phyloP scores from a whole-genome alignment of 2,329 filamentous ascomycete genomes.

The Fusarium musae region DNA sequence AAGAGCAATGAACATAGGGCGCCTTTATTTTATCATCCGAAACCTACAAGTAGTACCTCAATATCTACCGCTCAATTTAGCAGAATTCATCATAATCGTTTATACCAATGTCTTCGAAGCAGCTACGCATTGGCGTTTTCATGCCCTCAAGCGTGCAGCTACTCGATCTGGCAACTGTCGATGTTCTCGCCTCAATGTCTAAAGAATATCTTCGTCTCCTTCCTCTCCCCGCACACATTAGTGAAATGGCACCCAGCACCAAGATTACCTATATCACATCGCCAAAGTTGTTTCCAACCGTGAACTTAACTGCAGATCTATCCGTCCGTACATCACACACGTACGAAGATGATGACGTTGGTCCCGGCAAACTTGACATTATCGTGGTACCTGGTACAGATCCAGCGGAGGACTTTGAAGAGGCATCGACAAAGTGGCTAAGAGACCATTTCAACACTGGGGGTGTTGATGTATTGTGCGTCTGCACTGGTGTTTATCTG shows the following conservation, averaged over 20 bases:
- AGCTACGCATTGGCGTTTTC: conserved; percentile 62
- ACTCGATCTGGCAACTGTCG: conserved; percentile 62
- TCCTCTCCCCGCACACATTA: conserved; percentile 50
- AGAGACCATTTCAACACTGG: conserved; percentile 51
- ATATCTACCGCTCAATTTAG: not conserved
- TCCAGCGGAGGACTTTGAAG: conserved; percentile 48
- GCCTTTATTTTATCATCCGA: not conserved
- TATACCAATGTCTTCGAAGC: conserved; percentile 28
- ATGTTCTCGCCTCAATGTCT: conserved; percentile 60
- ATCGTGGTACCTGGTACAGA: conserved; percentile 63
- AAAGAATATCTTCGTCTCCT: conserved; percentile 55
- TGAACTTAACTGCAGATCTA: conserved; percentile 56
- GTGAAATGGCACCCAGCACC: conserved; percentile 56
- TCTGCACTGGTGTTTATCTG: conserved; percentile 63
- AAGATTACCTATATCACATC: conserved; percentile 60
- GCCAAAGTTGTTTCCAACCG: conserved; percentile 48
- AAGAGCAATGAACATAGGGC: not conserved
- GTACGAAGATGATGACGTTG: conserved; percentile 57
- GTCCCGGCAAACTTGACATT: conserved; percentile 62
- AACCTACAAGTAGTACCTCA: not conserved
- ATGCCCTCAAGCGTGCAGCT: conserved; percentile 59
- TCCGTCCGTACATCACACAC: conserved; percentile 56
- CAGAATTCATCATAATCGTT: not conserved
- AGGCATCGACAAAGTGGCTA: conserved; percentile 56
- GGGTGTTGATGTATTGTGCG: conserved; percentile 60